Evolutionary conservation across 192 early-diverging fungal genomes (phyloP).

Genomic region (Mortierella hygrophila): DNA sequence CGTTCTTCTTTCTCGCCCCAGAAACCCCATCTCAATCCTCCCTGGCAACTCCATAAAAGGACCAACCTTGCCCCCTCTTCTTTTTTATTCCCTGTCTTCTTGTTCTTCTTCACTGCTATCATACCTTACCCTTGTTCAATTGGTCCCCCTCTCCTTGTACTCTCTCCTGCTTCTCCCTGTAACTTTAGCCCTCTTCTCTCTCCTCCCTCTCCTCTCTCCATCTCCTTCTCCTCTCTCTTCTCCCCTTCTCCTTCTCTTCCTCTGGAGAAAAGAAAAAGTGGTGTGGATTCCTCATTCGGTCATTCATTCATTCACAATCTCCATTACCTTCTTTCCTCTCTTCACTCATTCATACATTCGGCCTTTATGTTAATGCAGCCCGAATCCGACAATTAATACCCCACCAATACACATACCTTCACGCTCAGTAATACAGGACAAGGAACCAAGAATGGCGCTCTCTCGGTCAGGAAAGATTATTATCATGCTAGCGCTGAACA

Average conservation of each 20-base stretch:
- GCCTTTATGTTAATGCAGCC: not conserved
- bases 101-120: not conserved
- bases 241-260: not conserved
- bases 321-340: not conserved
- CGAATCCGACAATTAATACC: not conserved
- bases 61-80: not conserved
- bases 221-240: not conserved
- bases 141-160: not conserved
- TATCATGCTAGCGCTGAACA: conserved; percentile 72
- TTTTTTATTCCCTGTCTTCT: not conserved
- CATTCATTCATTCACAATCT: not conserved
- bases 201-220: not conserved
- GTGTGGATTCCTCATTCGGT: not conserved
- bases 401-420: not conserved
- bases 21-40: not conserved
- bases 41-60: not conserved
- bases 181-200: not conserved
- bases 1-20: not conserved
- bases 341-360: not conserved
- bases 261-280: not conserved
- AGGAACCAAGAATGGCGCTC: not conserved
- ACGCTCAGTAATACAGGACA: not conserved
- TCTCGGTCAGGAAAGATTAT: conserved; percentile 65
- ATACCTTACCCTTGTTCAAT: not conserved
- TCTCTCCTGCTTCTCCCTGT: not conserved